Base-by-base conservation (phyloP, 164 flowering plant genomes). In the Annona squamosa region DNA sequence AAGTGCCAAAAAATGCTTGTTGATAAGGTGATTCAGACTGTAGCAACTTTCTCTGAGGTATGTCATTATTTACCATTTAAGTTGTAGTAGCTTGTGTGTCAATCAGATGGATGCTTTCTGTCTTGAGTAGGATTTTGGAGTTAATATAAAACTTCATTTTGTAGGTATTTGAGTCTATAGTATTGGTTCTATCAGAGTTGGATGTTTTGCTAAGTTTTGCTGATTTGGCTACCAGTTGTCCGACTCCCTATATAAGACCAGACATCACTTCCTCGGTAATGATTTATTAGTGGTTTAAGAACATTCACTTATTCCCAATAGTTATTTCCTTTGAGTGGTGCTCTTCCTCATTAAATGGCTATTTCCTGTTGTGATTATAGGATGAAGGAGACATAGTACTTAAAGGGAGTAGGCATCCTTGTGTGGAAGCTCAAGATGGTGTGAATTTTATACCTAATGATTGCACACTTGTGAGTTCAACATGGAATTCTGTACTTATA, bases 391-490 rank as follows among this genome's bases (percentile, higher is more conserved):
- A 91, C 82, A 93, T 96, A 74, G 79, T 90, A 68, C 81, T 96
- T 74, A 90, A 87, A 86, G 97, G 97, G 44, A 85, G 99, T 80
- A 83, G 98, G 77, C 99, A 96, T 73, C 99, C 99, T 48, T 93
- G 99, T 81, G 98, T 96, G 64, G 99, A 96, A 82, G 99, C 99
- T 76, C 99, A 96, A 80, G 98, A 96, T 82, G 92, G 97, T 88
- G 97, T 96, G 73, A 96, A 90, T 80, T 96, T 96, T 78, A 96
- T 96, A 76, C 97, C 99, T 16, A 96, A 96, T 86, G 98, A 96
- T 73, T 93, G 99, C 82, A 81, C 76, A 77, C 91, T 96, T 70
- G 99, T 96, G 75, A 85, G 99, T 84, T 71, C 68, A 41, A 19
- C 57, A 41, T 37, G 65, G 73, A 75, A 26, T 75, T 75, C 17